These are phyloP conservation scores for Trametes cingulata DNA, from an alignment of 768 basidiomycete genomes.

Conservation along the genomic window DNA sequence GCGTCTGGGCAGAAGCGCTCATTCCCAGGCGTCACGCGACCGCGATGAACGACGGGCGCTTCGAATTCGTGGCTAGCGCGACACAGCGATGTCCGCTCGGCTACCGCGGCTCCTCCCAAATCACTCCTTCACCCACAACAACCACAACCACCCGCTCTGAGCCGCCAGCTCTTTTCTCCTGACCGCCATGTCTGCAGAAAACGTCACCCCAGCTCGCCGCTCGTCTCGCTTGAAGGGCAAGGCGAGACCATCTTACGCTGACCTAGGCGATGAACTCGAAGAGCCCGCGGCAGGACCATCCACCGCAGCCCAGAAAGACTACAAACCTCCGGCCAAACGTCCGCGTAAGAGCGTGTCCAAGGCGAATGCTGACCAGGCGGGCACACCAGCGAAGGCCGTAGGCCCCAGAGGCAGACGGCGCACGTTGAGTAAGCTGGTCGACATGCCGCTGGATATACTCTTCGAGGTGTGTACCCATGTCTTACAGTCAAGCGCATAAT, in stretches of 20 bases:
- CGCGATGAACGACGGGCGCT: not conserved
- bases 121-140: not conserved
- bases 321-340: constrained; percentile 1
- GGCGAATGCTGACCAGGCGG: not conserved
- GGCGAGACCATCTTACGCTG: not conserved
- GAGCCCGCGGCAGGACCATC: not conserved
- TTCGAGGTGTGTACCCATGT: constrained; percentile 1
- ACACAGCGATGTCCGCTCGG: too few species aligned
- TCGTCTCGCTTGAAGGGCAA: constrained; percentile 11
- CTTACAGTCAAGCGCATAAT: not conserved
- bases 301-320: not conserved
- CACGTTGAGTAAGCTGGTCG: constrained; percentile 14
- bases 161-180: not conserved
- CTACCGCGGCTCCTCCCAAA: not conserved
- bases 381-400: not conserved
- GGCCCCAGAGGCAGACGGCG: constrained; percentile 2
- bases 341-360: not conserved
- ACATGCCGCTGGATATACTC: constrained; percentile 20
- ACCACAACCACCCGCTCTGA: not conserved
- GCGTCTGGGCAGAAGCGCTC: too few species aligned
- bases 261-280: not conserved
- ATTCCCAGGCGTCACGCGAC: not conserved
- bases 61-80: too few species aligned
- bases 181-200: not conserved
- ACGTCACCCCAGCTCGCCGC: not conserved